Percentiles rank a stretch among this genome's conserved stretches.
Evolutionary conservation across 495 filamentous ascomycete genomes (phyloP).

Genomic region (Achaetomiella virescens): DNA sequence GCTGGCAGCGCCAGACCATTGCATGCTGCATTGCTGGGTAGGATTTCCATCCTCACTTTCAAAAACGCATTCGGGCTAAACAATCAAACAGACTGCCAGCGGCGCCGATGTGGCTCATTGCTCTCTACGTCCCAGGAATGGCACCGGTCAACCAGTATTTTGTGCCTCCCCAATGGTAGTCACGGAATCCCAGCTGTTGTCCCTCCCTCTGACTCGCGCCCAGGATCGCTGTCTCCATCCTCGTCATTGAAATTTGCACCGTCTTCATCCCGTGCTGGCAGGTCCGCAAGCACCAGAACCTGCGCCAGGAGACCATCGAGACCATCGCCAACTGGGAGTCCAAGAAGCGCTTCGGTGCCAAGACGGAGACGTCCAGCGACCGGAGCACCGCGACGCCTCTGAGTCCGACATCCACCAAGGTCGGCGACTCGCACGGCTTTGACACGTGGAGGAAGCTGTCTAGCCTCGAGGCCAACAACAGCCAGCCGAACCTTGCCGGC

Average conservation of each 20-base stretch:
- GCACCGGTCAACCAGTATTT: slow-evolving; percentile 49
- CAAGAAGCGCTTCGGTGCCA: slow-evolving; percentile 24
- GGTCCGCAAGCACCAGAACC: slow-evolving; percentile 21
- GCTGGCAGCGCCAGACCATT: slow-evolving; percentile 63
- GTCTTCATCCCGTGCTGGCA: slow-evolving; percentile 41
- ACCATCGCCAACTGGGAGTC: slow-evolving; percentile 29
- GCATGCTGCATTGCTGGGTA: slow-evolving; percentile 52
- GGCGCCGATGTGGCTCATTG: slow-evolving; percentile 60
- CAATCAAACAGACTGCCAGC: slow-evolving; percentile 47
- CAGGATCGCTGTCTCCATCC: slow-evolving; percentile 30
- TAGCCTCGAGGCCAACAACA: slow-evolving; percentile 17
- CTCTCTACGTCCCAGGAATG: slow-evolving; percentile 53
- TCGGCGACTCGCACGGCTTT: slow-evolving; percentile 11
- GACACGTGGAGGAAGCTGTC: slow-evolving; percentile 27
- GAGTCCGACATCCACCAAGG: slow-evolving; percentile 23
- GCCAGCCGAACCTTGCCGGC: slow-evolving; percentile 28
- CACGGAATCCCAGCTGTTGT: not conserved
- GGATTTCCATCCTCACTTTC: slow-evolving; percentile 5
- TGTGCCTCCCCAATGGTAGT: slow-evolving; percentile 46
- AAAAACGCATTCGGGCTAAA: not conserved
- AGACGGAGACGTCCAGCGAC: slow-evolving; percentile 6
- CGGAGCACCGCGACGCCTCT: slow-evolving; percentile 8
- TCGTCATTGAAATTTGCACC: slow-evolving; percentile 47
- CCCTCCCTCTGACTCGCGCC: not conserved
- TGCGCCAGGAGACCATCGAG: slow-evolving; percentile 27